Conservation (phyloP, 2,329 filamentous ascomycete species). For the Aureobasidium leucospermi region DNA sequence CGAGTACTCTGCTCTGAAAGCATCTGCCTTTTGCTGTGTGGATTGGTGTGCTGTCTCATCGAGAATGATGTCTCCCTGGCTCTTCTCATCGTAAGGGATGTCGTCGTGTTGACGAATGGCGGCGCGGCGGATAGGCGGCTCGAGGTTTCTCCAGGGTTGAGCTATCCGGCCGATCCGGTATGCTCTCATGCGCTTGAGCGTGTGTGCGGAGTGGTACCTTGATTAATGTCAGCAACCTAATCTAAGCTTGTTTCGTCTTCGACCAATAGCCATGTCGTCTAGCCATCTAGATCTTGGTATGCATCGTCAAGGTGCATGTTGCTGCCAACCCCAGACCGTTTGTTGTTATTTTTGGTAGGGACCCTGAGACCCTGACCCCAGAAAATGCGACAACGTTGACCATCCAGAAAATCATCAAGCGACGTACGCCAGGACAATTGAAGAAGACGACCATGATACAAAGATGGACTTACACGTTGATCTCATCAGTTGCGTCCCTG, state of each 20-base stretch:
- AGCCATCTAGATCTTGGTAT: not conserved
- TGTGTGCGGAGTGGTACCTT: slow-evolving; percentile 52
- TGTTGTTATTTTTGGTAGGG: slow-evolving; percentile 2
- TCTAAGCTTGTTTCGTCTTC: not conserved
- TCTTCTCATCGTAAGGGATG: not conserved
- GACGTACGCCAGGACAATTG: not conserved
- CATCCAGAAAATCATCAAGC: not conserved
- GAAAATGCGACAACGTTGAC: not conserved
- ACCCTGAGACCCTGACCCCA: slow-evolving; percentile 10
- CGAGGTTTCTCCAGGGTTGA: slow-evolving; percentile 51
- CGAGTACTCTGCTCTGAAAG: not conserved
- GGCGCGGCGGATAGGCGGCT: slow-evolving; percentile 46
- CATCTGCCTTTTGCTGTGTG: slow-evolving; percentile 2
- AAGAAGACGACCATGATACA: slow-evolving; percentile 61
- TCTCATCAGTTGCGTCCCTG: slow-evolving; percentile 52
- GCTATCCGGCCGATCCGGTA: slow-evolving; percentile 53
- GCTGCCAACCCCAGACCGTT: not conserved
- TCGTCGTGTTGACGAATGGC: slow-evolving; percentile 6
- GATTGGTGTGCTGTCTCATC: slow-evolving; percentile 6
- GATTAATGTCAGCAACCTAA: slow-evolving; percentile 10
- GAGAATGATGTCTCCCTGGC: slow-evolving; percentile 1
- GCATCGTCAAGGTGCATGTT: not conserved
- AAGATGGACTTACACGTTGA: slow-evolving; percentile 44
- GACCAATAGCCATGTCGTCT: not conserved
- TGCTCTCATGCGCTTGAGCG: slow-evolving; percentile 50